Percentiles rank a stretch among this genome's conserved stretches.
Evolutionary conservation across 2,329 filamentous ascomycete species (phyloP).

Genomic region (Fusarium sp.): DNA sequence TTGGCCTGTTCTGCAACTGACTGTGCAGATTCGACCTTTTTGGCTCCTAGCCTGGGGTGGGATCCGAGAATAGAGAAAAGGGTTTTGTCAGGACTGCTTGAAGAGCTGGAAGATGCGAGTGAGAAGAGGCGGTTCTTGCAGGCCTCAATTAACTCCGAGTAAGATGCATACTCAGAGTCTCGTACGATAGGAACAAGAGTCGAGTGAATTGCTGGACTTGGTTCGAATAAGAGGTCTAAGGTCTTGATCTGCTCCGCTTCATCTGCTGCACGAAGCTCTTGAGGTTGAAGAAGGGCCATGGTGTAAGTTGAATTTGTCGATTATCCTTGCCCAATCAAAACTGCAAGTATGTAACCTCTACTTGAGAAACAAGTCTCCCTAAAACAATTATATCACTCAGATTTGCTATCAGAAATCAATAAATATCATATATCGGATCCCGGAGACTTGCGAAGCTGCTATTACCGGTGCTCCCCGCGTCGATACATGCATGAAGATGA

Average conservation of each 20-base stretch:
- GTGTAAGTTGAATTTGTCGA: conserved; percentile 10
- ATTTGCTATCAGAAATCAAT: conserved; percentile 3
- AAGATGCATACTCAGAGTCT: conserved; percentile 70
- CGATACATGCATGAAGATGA: conserved; percentile 21
- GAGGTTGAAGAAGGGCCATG: conserved; percentile 67
- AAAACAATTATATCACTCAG: neutral
- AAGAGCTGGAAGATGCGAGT: conserved; percentile 65
- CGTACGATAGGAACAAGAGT: conserved; percentile 77
- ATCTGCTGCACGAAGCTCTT: conserved; percentile 67
- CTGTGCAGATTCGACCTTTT: conserved; percentile 84
- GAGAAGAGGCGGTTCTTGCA: conserved; percentile 73
- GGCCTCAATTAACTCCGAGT: conserved; percentile 75
- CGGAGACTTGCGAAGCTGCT: conserved; percentile 46
- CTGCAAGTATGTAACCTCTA: neutral
- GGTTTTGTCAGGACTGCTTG: conserved; percentile 61
- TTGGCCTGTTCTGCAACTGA: conserved; percentile 86
- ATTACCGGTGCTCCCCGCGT: conserved; percentile 44
- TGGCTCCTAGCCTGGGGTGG: conserved; percentile 86
- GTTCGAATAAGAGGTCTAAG: conserved; percentile 88
- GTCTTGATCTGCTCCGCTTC: conserved; percentile 67
- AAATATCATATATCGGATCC: conserved; percentile 28
- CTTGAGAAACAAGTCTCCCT: neutral
- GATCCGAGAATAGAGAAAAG: conserved; percentile 81
- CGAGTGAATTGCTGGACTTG: conserved; percentile 78
- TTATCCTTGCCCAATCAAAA: neutral